These are phyloP conservation scores for Jamesozyma spencerorum DNA, from an alignment of 805 yeast species.

Conservation along the genomic window DNA sequence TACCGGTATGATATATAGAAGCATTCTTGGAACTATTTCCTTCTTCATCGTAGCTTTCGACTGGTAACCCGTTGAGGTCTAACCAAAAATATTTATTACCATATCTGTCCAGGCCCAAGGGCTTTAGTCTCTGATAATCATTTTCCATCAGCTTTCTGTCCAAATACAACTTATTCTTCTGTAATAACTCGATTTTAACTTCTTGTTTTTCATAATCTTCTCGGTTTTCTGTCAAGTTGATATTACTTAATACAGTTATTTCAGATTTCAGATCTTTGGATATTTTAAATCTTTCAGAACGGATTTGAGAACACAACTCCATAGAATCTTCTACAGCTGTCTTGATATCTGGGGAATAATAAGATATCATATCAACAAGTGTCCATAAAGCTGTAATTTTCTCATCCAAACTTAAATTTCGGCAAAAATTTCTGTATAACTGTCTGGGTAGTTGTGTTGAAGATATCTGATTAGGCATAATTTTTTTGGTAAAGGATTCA, in stretches of 20 bases:
- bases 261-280: conserved; percentile 16
- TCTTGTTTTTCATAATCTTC: conserved; percentile 20
- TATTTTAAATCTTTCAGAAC: conserved; percentile 28
- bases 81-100: conserved; percentile 94
- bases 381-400: conserved; percentile 53
- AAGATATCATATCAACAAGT: conserved; percentile 47
- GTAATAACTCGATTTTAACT: conserved; percentile 33
- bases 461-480: conserved; percentile 36
- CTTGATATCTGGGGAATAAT: conserved; percentile 27
- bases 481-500: conserved; percentile 44
- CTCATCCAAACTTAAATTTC: conserved; percentile 40
- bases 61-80: conserved; percentile 74
- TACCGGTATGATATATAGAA: conserved; percentile 61
- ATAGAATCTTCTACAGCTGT: conserved; percentile 24
- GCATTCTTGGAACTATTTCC: conserved; percentile 27
- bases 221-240: conserved; percentile 8
- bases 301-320: conserved; percentile 27
- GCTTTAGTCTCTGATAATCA: conserved; percentile 68
- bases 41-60: conserved; percentile 23
- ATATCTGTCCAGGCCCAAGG: conserved; percentile 73
- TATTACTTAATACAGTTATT: conserved; percentile 14
- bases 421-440: conserved; percentile 46
- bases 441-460: conserved; percentile 28
- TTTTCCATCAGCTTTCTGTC: conserved; percentile 57
- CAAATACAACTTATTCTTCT: conserved; percentile 40